Evolutionary conservation across 352 stramenopile genomes (phyloP).

Genomic region (Globisporangium canariense): DNA sequence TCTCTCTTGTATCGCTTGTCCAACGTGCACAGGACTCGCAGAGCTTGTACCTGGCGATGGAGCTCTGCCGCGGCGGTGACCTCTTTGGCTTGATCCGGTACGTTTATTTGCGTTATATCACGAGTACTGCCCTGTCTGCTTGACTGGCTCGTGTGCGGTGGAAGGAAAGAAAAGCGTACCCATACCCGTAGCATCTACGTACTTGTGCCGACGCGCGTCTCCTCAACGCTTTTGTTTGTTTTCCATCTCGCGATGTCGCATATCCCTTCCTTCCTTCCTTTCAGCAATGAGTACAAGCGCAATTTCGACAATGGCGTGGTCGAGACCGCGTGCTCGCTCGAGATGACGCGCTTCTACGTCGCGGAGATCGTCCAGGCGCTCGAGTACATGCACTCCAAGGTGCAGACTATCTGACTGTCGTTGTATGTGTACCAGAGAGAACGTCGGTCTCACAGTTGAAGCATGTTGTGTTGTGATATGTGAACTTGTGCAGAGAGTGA

Average conservation of each 20-base stretch:
- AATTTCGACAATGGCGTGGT: conserved; percentile 50
- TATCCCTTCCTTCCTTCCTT: background rate
- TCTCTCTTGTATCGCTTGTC: background rate
- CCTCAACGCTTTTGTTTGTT: background rate
- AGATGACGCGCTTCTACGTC: conserved; percentile 90
- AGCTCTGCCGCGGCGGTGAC: conserved; percentile 80
- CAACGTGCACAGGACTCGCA: conserved; percentile 60
- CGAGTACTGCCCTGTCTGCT: background rate
- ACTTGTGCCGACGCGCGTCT: background rate
- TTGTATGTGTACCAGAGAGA: background rate
- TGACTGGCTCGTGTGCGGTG: background rate
- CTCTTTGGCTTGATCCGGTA: conserved; percentile 80
- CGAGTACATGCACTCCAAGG: conserved; percentile 93
- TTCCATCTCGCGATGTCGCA: conserved; percentile 9
- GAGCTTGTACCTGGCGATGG: conserved; percentile 88
- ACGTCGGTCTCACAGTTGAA: background rate
- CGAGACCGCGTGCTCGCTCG: conserved; percentile 62
- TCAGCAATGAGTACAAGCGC: conserved; percentile 46
- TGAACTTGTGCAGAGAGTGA: conserved; percentile 70
- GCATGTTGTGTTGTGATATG: background rate
- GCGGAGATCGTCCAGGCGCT: conserved; percentile 92
- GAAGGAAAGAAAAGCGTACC: conserved; percentile 10
- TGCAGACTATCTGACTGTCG: conserved; percentile 17
- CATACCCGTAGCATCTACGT: background rate
- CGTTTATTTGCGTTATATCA: conserved; percentile 3